These are phyloP conservation scores for Eucalyptus pauciflora DNA, from an alignment of 345 rosid genomes.

Conservation along the genomic window DNA sequence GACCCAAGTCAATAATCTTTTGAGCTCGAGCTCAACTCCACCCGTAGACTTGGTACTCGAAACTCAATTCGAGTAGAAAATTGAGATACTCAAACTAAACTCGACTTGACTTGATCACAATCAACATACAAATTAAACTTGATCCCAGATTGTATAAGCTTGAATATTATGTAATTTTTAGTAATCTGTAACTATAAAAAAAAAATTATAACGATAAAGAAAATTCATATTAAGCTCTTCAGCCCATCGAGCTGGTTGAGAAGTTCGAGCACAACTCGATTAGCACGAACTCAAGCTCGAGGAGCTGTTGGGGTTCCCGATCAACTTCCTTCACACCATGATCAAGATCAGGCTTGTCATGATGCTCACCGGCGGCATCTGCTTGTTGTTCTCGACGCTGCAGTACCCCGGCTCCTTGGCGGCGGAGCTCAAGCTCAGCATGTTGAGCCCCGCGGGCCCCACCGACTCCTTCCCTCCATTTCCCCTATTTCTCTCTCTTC, in stretches of 20 bases:
- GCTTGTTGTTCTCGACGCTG: slow-evolving; percentile 14
- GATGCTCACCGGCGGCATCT: slow-evolving; percentile 82
- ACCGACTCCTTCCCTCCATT: slow-evolving; percentile 9
- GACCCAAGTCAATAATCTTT: too few relatives aligned
- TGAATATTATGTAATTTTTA: not conserved
- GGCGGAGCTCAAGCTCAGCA: slow-evolving; percentile 41
- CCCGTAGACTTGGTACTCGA: rapidly evolving
- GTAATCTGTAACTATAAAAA: not conserved
- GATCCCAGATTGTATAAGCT: rapidly evolving
- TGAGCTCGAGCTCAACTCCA: too few relatives aligned
- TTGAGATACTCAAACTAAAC: not conserved
- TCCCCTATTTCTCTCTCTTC: slow-evolving; percentile 11
- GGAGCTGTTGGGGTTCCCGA: slow-evolving; percentile 80
- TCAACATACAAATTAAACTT: too few relatives aligned
- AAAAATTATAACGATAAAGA: not conserved
- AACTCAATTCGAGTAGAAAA: rapidly evolving
- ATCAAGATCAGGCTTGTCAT: slow-evolving; percentile 85
- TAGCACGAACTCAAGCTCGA: slow-evolving; percentile 20
- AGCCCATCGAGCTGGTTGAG: not conserved
- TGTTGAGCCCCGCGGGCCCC: slow-evolving; percentile 34
- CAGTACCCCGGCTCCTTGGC: slow-evolving; percentile 17
- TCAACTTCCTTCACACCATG: slow-evolving; percentile 94
- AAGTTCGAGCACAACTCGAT: not conserved
- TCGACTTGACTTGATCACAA: not conserved
- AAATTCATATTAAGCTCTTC: not conserved